A percentile compares a stretch with the other conserved stretches of the same genome.
phyloP scores from a whole-genome alignment of 495 filamentous ascomycete genomes.

The Immersiella caudata region DNA sequence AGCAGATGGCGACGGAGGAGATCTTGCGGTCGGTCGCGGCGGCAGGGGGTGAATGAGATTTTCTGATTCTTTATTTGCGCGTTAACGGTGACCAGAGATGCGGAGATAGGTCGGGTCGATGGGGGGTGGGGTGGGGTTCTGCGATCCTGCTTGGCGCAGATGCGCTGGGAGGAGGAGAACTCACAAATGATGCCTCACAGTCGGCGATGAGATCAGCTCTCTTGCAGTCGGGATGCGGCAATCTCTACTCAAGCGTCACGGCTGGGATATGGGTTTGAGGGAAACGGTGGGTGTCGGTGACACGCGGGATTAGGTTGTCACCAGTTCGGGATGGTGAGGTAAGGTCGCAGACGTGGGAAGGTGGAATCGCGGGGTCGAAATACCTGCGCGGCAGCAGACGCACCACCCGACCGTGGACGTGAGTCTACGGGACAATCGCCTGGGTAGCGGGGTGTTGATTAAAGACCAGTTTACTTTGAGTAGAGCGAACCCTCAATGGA shows the following conservation, averaged over 20 bases:
- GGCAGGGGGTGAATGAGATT: conserved; percentile 23
- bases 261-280: neutral
- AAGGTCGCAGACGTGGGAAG: too few species aligned
- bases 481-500: neutral
- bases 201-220: neutral
- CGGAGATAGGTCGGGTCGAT: conserved; percentile 1
- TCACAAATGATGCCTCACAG: neutral
- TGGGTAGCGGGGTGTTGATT: neutral
- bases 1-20: conserved; percentile 22
- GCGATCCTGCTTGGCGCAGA: conserved; percentile 10
- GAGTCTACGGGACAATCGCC: too few species aligned
- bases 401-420: too few species aligned
- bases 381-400: too few species aligned
- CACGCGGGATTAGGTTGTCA: neutral
- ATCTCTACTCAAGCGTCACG: neutral
- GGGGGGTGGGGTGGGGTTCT: conserved; percentile 11
- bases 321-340: neutral
- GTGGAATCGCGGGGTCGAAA: too few species aligned
- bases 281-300: neutral
- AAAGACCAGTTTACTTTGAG: neutral
- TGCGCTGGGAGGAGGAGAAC: neutral
- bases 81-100: conserved; percentile 23
- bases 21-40: conserved; percentile 12
- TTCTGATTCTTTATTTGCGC: conserved; percentile 30
- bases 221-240: neutral